Conservation (phyloP, 2,329 filamentous ascomycete genomes). For the Tolypocladium tundrense region DNA sequence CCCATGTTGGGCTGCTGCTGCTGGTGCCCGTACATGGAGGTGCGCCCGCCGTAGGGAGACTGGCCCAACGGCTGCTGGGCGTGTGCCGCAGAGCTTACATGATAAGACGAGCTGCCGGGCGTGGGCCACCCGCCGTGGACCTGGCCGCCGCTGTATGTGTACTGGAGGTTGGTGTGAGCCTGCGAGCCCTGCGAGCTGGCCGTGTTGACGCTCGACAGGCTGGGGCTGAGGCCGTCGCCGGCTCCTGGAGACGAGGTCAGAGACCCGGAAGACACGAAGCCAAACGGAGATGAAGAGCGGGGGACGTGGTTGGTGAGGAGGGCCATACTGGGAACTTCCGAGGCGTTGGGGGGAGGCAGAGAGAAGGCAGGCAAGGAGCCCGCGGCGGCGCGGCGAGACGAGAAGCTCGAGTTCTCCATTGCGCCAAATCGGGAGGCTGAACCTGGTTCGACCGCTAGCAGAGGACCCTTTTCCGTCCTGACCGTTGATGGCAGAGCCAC, state of each 20-base stretch:
- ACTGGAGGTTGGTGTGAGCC: constrained; percentile 34
- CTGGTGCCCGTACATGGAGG: constrained; percentile 35
- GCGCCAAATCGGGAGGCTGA: background rate
- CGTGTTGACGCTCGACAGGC: constrained; percentile 50
- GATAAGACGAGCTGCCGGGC: constrained; percentile 36
- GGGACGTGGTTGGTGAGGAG: constrained; percentile 11
- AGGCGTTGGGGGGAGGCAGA: constrained; percentile 21
- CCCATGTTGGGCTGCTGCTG: constrained; percentile 40
- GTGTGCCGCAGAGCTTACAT: constrained; percentile 36
- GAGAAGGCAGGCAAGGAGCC: constrained; percentile 22
- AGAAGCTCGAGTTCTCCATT: constrained; percentile 22
- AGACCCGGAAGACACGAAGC: constrained; percentile 17
- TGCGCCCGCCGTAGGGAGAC: constrained; percentile 16
- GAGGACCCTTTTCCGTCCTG: background rate
- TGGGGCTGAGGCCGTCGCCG: constrained; percentile 51
- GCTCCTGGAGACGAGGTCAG: constrained; percentile 34
- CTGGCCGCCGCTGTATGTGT: constrained; percentile 37
- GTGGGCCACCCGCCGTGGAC: constrained; percentile 51
- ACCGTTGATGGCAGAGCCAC: background rate
- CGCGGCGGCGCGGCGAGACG: constrained; percentile 22
- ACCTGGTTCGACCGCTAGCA: background rate
- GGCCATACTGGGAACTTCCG: constrained; percentile 25
- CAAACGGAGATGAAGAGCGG: constrained; percentile 15
- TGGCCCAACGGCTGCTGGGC: constrained; percentile 16
- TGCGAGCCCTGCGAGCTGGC: constrained; percentile 49